phyloP scores from a whole-genome alignment of 2,329 filamentous ascomycete genomes.

The Colletotrichum limetticola region DNA sequence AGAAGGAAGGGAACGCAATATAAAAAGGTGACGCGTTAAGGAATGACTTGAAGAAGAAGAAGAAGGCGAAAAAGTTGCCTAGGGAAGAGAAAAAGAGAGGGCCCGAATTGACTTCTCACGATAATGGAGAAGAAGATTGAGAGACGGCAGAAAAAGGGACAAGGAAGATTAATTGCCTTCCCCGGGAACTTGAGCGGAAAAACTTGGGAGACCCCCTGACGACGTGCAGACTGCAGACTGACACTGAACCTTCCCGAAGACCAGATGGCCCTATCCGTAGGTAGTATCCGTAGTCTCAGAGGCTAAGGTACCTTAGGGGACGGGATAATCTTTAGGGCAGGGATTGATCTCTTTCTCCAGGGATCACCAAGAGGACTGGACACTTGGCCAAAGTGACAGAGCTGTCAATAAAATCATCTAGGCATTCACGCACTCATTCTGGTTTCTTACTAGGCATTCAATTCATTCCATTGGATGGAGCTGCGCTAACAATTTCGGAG shows the following conservation, averaged over 20 bases:
- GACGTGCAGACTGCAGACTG: slow-evolving; percentile 5
- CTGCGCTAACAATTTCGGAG: slow-evolving; percentile 11
- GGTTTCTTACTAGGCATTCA: not conserved
- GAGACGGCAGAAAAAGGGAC: not conserved
- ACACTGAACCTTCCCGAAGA: slow-evolving; percentile 29
- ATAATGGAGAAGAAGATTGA: slow-evolving; percentile 2
- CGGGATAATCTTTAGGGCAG: slow-evolving; percentile 5
- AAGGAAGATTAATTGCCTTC: slow-evolving; percentile 9
- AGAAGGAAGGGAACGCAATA: slow-evolving; percentile 31
- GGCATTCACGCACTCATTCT: not conserved
- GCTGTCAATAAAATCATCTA: not conserved
- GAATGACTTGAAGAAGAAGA: slow-evolving; percentile 28
- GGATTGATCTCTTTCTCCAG: not conserved
- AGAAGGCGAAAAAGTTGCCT: not conserved
- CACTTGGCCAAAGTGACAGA: slow-evolving; percentile 29
- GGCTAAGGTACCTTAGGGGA: not conserved
- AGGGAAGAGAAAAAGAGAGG: not conserved
- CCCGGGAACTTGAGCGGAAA: slow-evolving; percentile 17
- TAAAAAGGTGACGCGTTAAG: slow-evolving; percentile 12
- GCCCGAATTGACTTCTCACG: not conserved
- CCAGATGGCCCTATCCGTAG: slow-evolving; percentile 1
- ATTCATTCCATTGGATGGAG: slow-evolving; percentile 6
- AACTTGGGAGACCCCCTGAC: slow-evolving; percentile 23
- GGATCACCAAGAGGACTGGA: slow-evolving; percentile 4
- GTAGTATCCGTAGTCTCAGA: not conserved